Evolutionary conservation across 305 asterid genomes (phyloP).

Genomic region (Fraxinus sp.): DNA sequence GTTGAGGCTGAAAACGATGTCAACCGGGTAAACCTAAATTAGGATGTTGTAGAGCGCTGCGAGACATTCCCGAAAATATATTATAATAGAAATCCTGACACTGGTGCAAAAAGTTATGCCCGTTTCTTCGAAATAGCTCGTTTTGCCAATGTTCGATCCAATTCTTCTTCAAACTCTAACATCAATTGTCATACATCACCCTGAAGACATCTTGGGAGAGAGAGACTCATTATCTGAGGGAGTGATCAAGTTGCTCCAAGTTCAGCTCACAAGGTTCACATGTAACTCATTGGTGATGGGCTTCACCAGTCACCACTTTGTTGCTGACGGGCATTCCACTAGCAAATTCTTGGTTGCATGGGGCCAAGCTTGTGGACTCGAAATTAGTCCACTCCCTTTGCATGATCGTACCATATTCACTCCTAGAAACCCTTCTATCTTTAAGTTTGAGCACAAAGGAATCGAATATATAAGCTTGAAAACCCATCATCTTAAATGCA

Average conservation of each 20-base stretch:
- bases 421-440: conserved; percentile 48
- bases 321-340: conserved; percentile 62
- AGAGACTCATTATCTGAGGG: conserved; percentile 23
- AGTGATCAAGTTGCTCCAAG: conserved; percentile 59
- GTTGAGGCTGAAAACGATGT: too few species aligned
- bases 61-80: too few species aligned
- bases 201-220: background rate
- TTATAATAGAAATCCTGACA: too few species aligned
- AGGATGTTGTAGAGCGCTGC: too few species aligned
- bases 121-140: too few species aligned
- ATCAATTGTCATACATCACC: too few species aligned
- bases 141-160: too few species aligned
- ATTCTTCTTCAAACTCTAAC: too few species aligned
- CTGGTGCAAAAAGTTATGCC: too few species aligned
- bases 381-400: conserved; percentile 42
- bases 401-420: conserved; percentile 53
- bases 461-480: conserved; percentile 48
- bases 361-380: conserved; percentile 60
- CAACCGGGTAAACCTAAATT: too few species aligned
- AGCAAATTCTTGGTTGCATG: conserved; percentile 71
- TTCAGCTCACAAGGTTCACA: conserved; percentile 67
- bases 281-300: conserved; percentile 80
- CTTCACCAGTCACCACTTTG: conserved; percentile 61
- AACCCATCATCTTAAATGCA: conserved; percentile 31
- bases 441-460: conserved; percentile 58